Conservation (phyloP, 2,329 filamentous ascomycete genomes). For the Dactylellina cionopaga region DNA sequence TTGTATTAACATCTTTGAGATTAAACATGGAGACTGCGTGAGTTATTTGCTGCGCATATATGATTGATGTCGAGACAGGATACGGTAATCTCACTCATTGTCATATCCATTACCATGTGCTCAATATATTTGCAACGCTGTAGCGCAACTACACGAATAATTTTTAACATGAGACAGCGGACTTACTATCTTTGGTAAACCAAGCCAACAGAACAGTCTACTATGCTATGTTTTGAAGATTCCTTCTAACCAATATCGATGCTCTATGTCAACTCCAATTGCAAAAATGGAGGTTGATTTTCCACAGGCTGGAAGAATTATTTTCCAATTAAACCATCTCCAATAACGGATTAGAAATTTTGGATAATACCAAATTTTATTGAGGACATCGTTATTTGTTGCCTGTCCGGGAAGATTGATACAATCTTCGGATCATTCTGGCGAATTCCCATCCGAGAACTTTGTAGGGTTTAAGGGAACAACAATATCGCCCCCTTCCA, state of each 20-base stretch:
- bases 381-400: background rate
- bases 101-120: too few species aligned
- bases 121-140: too few species aligned
- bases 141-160: too few species aligned
- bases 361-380: slow-evolving; percentile 15
- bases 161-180: too few species aligned
- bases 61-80: too few species aligned
- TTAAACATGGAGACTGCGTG: background rate
- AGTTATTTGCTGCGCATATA: background rate
- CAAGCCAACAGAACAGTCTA: background rate
- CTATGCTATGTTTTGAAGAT: background rate
- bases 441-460: slow-evolving; percentile 17
- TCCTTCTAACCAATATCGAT: background rate
- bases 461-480: background rate
- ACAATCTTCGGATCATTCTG: slow-evolving; percentile 13
- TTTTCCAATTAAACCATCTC: too few species aligned
- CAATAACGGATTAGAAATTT: background rate
- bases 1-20: background rate
- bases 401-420: slow-evolving; percentile 11
- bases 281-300: background rate
- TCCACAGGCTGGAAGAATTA: too few species aligned
- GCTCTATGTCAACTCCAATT: background rate
- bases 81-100: too few species aligned
- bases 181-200: background rate
- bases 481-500: background rate